Evolutionary conservation across 2,329 filamentous ascomycete genomes (phyloP).

Genomic region (Albifimbria verrucaria): DNA sequence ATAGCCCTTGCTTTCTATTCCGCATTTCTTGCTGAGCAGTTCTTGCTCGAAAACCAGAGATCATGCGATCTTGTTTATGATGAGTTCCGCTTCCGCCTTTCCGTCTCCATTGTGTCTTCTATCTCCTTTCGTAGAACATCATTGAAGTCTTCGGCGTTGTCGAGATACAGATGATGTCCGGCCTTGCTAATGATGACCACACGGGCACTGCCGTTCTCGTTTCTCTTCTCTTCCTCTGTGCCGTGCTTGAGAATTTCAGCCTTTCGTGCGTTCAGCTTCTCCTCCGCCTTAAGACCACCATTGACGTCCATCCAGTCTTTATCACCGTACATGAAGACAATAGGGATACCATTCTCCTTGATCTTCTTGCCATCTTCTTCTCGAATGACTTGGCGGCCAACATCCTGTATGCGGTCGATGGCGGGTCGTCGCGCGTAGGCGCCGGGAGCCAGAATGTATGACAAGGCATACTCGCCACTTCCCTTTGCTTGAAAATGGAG

Average conservation of each 20-base stretch:
- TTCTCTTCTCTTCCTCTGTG: conserved; percentile 62
- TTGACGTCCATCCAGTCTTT: conserved; percentile 98
- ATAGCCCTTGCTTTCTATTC: background rate
- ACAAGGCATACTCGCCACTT: conserved; percentile 88
- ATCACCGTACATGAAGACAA: conserved; percentile 95
- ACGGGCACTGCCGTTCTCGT: conserved; percentile 77
- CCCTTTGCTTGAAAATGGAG: conserved; percentile 89
- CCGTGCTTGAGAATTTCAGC: conserved; percentile 57
- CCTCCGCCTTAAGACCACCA: conserved; percentile 75
- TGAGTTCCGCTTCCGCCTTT: conserved; percentile 19
- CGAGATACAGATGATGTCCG: conserved; percentile 58
- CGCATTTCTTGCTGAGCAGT: background rate
- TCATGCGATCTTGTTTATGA: too few relatives aligned
- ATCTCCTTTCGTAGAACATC: conserved; percentile 49
- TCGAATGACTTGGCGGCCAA: conserved; percentile 68
- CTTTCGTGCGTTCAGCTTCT: conserved; percentile 71
- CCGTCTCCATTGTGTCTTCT: conserved; percentile 40
- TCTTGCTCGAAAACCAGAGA: too few relatives aligned
- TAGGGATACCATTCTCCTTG: conserved; percentile 67
- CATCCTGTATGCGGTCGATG: conserved; percentile 79
- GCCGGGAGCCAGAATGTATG: conserved; percentile 89
- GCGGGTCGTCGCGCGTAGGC: conserved; percentile 87
- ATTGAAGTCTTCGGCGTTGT: conserved; percentile 59
- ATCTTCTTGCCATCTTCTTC: conserved; percentile 20
- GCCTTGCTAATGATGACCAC: conserved; percentile 70